phyloP scores from a whole-genome alignment of 805 yeast species.

The baker's yeast (Saccharomyces cerevisiae) region DNA sequence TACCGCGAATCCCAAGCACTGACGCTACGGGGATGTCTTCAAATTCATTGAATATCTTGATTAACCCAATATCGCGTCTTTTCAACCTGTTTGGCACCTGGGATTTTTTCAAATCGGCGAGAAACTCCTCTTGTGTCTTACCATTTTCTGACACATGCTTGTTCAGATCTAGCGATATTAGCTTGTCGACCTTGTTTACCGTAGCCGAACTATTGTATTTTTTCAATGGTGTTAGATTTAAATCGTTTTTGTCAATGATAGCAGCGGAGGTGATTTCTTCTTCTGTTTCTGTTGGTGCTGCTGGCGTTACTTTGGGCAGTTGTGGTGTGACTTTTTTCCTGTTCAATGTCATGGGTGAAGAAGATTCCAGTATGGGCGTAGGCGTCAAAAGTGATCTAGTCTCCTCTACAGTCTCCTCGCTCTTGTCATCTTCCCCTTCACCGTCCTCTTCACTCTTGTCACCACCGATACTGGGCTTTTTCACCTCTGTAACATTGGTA shows the following conservation, averaged over 20 bases:
- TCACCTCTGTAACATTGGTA: not conserved
- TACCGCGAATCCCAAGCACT: conserved; percentile 31
- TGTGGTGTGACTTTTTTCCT: not conserved
- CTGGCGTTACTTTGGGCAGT: not conserved
- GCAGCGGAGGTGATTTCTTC: not conserved
- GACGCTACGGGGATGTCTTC: conserved; percentile 31
- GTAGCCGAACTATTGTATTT: not conserved
- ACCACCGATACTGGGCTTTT: not conserved
- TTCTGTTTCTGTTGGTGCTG: not conserved
- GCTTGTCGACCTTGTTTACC: conserved; percentile 7
- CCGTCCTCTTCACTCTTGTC: not conserved
- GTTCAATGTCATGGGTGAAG: not conserved
- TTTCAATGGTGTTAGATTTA: not conserved
- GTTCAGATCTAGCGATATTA: conserved; percentile 10
- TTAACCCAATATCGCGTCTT: conserved; percentile 26
- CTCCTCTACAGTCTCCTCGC: not conserved
- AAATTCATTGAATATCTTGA: conserved; percentile 28
- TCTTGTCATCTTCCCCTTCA: not conserved
- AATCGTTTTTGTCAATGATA: not conserved
- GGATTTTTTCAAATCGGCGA: conserved; percentile 15
- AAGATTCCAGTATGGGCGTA: not conserved
- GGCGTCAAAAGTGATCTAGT: not conserved
- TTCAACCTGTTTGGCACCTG: conserved; percentile 16
- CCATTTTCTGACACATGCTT: conserved; percentile 4
- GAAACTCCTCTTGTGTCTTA: conserved; percentile 19